phyloP scores from a whole-genome alignment of 1,284 basidiomycete genomes.

The Filobasidium uniguttulatum region DNA sequence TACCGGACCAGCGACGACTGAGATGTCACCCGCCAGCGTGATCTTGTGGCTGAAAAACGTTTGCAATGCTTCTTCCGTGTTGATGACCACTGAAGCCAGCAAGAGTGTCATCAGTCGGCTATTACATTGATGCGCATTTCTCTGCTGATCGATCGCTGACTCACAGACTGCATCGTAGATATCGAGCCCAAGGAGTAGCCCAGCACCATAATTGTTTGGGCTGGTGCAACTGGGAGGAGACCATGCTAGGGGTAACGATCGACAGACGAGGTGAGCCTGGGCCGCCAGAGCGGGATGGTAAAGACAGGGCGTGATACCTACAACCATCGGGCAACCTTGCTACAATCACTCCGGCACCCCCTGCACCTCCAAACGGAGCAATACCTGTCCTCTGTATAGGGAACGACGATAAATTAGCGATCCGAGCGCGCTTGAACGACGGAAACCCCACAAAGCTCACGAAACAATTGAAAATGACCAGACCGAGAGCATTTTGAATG shows the following conservation, averaged over 20 bases:
- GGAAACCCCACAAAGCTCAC: background rate
- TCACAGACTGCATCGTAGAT: constrained; percentile 37
- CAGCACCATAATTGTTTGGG: constrained; percentile 41
- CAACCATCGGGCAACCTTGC: constrained; percentile 37
- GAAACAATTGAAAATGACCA: constrained; percentile 43
- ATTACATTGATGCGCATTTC: background rate
- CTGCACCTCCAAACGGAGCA: constrained; percentile 43
- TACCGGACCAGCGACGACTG: constrained; percentile 40
- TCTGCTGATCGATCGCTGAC: constrained; percentile 5
- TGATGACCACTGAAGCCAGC: constrained; percentile 34
- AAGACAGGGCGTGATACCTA: constrained; percentile 18
- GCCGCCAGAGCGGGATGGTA: background rate
- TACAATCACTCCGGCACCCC: constrained; percentile 40
- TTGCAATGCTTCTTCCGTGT: constrained; percentile 40
- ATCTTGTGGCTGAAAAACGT: constrained; percentile 42
- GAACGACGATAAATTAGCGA: background rate
- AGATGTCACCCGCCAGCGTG: constrained; percentile 42
- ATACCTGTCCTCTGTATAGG: constrained; percentile 32
- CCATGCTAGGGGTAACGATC: constrained; percentile 32
- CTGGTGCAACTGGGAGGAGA: constrained; percentile 41
- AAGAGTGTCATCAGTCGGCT: too few relatives aligned
- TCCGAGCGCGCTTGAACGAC: constrained; percentile 15
- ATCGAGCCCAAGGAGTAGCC: constrained; percentile 38
- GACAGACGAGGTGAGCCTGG: background rate
- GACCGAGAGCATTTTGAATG: constrained; percentile 37